Percentiles rank a stretch among this genome's conserved stretches.
Conservation (phyloP, 2,329 filamentous ascomycete species). For the Fusarium sp. region DNA sequence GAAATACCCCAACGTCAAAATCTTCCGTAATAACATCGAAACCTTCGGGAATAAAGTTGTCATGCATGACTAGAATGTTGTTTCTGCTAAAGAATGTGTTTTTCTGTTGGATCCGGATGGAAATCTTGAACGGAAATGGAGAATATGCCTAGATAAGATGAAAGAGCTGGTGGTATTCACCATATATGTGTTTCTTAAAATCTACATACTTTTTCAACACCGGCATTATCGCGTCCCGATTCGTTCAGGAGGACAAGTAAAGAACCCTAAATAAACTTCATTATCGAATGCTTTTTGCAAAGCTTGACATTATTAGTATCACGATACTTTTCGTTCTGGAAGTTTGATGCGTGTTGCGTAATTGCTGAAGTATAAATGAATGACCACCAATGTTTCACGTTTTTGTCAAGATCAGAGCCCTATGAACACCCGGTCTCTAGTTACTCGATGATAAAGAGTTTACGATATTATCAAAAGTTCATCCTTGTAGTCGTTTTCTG, state of each 20-base stretch:
- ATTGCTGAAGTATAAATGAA: background rate
- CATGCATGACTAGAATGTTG: background rate
- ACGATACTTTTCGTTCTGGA: background rate
- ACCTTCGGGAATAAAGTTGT: background rate
- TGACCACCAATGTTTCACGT: accelerated
- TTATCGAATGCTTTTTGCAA: background rate
- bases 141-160: background rate
- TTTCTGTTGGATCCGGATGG: background rate
- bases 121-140: background rate
- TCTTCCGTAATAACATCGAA: background rate
- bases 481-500: background rate
- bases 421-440: accelerated
- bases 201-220: background rate
- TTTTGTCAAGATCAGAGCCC: too few species aligned
- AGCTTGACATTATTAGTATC: accelerated
- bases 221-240: accelerated
- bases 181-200: background rate
- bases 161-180: accelerated
- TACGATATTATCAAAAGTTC: accelerated
- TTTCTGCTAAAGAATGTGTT: accelerated
- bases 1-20: background rate
- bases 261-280: background rate
- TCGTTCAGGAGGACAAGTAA: accelerated
- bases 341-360: background rate
- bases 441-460: too few species aligned